A percentile compares a stretch with the other conserved stretches of the same genome.
Evolutionary conservation across 257 asterid species (phyloP).

Genomic region (Petunia secreta): DNA sequence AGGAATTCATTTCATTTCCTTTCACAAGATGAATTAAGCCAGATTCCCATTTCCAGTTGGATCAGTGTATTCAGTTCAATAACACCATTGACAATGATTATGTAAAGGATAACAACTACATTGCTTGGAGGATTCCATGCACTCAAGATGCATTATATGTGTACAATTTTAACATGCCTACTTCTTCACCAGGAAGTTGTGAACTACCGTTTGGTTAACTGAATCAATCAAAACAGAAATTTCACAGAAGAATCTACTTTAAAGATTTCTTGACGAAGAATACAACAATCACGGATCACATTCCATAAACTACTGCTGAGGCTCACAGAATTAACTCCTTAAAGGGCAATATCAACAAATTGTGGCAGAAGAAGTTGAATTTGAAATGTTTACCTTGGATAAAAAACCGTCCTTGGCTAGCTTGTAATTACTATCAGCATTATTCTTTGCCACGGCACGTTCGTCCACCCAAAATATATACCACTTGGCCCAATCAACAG

Average conservation of each 20-base stretch:
- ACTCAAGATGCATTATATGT: not conserved
- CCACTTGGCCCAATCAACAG: conserved; percentile 95
- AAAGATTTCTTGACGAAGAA: not conserved
- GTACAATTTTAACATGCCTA: not conserved
- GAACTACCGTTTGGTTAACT: not conserved
- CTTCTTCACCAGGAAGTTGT: not conserved
- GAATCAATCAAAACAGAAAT: not conserved
- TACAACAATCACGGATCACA: not conserved
- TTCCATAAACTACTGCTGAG: not conserved
- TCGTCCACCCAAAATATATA: conserved; percentile 84
- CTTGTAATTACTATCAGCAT: conserved; percentile 87
- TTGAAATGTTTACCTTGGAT: conserved; percentile 63
- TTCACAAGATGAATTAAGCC: too few relatives aligned
- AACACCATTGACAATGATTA: not conserved
- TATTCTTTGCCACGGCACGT: conserved; percentile 81
- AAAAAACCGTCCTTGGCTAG: conserved; percentile 69
- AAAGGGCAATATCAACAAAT: not conserved
- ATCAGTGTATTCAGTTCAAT: too few relatives aligned
- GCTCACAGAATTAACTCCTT: not conserved
- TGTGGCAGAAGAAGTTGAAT: not conserved
- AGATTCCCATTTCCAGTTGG: not conserved
- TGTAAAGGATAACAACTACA: not conserved
- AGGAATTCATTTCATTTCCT: too few relatives aligned
- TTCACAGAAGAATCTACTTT: not conserved
- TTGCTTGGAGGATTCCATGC: not conserved